These are phyloP conservation scores for Backusella mclennaniae DNA, from an alignment of 192 early-diverging fungal genomes.

Conservation along the genomic window DNA sequence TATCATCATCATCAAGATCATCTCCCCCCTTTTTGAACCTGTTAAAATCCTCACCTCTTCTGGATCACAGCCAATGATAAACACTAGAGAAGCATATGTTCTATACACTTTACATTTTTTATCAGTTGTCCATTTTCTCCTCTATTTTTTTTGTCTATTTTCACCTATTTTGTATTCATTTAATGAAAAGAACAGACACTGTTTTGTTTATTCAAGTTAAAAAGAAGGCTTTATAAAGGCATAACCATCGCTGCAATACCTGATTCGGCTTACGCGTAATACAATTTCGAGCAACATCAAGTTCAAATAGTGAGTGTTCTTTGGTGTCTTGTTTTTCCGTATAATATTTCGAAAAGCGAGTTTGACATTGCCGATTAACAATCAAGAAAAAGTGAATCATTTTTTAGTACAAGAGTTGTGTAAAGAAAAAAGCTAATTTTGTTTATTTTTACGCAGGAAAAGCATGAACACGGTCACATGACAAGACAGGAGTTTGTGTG, in stretches of 20 bases:
- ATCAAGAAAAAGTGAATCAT: conserved; percentile 39
- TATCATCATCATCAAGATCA: not conserved
- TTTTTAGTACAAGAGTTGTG: not conserved
- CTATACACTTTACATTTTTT: conserved; percentile 28
- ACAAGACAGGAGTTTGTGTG: no score
- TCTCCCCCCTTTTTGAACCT: not conserved
- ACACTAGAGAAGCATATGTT: conserved; percentile 34
- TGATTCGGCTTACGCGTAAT: conserved; percentile 22
- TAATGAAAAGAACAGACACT: conserved; percentile 32
- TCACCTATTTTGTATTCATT: conserved; percentile 30
- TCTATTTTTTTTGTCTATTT: not conserved
- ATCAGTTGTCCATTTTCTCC: not conserved
- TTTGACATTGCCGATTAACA: conserved; percentile 39
- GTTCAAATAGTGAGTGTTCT: conserved; percentile 27
- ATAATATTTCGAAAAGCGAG: conserved; percentile 41
- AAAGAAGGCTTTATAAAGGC: not conserved
- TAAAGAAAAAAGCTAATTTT: not conserved
- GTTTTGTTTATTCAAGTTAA: not conserved
- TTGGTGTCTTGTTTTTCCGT: not conserved
- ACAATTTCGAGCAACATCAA: conserved; percentile 26
- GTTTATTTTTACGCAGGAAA: not conserved
- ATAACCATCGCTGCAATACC: conserved; percentile 8
- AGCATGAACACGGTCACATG: not conserved
- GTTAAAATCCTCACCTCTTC: conserved; percentile 26
- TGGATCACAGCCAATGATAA: conserved; percentile 36